Conservation (phyloP, 1,139 yeast genomes). For the Blastobotrys aristatus region DNA sequence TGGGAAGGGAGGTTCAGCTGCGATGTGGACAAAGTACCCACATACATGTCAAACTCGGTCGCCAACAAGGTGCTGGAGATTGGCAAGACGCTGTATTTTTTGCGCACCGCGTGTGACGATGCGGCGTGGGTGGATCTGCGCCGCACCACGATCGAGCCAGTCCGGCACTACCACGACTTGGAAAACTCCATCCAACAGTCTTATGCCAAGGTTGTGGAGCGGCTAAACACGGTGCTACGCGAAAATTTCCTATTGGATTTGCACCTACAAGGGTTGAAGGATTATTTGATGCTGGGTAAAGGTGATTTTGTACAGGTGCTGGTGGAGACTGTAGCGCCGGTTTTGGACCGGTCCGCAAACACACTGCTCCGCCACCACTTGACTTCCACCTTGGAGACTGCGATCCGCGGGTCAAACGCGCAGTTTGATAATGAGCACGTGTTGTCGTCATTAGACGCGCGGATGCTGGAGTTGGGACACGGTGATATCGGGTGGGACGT, state of each 20-base stretch:
- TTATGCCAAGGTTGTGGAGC: conserved; percentile 53
- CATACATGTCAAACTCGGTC: conserved; percentile 45
- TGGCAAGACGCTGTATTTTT: conserved; percentile 71
- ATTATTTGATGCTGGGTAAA: conserved; percentile 62
- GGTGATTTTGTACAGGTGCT: conserved; percentile 74
- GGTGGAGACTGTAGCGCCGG: conserved; percentile 49
- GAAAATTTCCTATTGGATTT: conserved; percentile 46
- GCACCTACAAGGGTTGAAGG: conserved; percentile 61
- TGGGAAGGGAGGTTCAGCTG: conserved; percentile 34
- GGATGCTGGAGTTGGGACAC: conserved; percentile 62
- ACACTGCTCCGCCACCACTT: conserved; percentile 62
- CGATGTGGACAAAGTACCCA: conserved; percentile 48
- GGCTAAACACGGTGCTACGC: conserved; percentile 48
- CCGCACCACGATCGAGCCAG: conserved; percentile 14
- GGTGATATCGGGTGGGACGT: conserved; percentile 81
- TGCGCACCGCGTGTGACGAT: conserved; percentile 61
- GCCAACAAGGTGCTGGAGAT: conserved; percentile 62
- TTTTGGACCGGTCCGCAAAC: conserved; percentile 58
- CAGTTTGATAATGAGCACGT: conserved; percentile 41
- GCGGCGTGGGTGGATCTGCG: conserved; percentile 50
- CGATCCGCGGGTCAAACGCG: conserved; percentile 61
- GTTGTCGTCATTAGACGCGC: conserved; percentile 67
- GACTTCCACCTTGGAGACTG: conserved; percentile 58
- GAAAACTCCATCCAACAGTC: conserved; percentile 47
- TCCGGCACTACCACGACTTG: conserved; percentile 34